Evolutionary conservation across 2,329 filamentous ascomycete genomes (phyloP).

Genomic region (Nakataea oryzae): DNA sequence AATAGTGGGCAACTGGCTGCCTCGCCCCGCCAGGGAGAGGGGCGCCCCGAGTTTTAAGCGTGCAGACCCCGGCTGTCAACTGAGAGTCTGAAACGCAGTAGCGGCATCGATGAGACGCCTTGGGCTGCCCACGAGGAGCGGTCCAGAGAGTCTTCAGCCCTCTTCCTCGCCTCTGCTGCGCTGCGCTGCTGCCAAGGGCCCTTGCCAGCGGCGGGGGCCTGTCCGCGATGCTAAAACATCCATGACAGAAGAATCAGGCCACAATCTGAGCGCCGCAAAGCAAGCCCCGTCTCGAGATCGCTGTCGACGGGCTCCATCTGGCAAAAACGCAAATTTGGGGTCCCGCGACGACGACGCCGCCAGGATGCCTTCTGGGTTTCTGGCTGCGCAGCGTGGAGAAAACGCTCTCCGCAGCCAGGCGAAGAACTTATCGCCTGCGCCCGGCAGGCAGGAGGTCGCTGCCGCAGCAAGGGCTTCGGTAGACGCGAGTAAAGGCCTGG

Average conservation of each 20-base stretch:
- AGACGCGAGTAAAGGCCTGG: background rate
- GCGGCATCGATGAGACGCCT: background rate
- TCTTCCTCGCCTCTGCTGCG: background rate
- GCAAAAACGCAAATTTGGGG: background rate
- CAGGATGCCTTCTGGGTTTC: background rate
- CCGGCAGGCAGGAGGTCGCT: background rate
- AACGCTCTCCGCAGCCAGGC: background rate
- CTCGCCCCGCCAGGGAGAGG: too few relatives aligned
- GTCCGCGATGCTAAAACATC: conserved; percentile 7
- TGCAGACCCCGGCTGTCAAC: background rate
- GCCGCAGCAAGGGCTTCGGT: background rate
- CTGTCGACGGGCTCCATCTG: conserved; percentile 3
- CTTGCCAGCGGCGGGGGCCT: background rate
- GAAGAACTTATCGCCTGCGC: background rate
- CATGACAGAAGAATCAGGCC: conserved; percentile 12
- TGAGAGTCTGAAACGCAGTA: background rate
- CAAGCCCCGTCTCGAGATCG: background rate
- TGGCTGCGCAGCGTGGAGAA: background rate
- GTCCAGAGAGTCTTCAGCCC: background rate
- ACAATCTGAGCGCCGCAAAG: conserved; percentile 5
- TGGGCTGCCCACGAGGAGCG: background rate
- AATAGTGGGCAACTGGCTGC: too few relatives aligned
- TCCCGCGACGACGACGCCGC: background rate
- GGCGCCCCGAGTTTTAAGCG: too few relatives aligned
- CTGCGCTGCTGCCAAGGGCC: background rate